Base-by-base conservation (phyloP, 805 yeast species). In the Saturnispora dispora region DNA sequence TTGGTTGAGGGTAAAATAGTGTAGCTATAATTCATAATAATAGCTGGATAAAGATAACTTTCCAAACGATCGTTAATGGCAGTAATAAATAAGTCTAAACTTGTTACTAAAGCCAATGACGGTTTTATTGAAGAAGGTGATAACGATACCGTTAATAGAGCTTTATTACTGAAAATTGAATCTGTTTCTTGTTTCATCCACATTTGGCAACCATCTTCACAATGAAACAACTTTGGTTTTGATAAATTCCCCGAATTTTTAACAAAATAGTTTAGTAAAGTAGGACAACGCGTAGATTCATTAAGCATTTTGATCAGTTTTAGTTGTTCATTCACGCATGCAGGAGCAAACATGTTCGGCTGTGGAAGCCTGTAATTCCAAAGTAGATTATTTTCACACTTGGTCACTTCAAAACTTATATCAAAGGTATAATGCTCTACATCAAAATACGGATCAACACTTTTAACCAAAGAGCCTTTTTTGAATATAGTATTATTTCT, bases 1-100 rank as follows among this genome's bases (percentile, higher is more conserved):
- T 76, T 76, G 13, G 69, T 53, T 3, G 83, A 78, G 0, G 88
- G 77, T 36, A 64, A 68, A 0, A 84, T 54, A 18, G 77, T 81
- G 77, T 84, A 84, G 0, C 75, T 61, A 58, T 73, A 81, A 1
- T 82, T 80, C 9, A 81, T 52, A n/a, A 71, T 60, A 51, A 81
- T 78, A 1, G 81, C 72, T 1, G 77, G 75, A 59, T 83, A 85
- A 1, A 85, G 57, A 5, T 55, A 53, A 4, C 67, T 61, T 23
- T 72, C 63, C 0, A 83, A 58, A 13, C 63, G 60, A 1, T 62
- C 58, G 23, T 73, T 77, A 4, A 81, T 55, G 3, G 80, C 48
- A 46, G 78, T 80, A 9, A 74, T 69, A 2, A 83, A 52, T 5
- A 84, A 60, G 55, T 85, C 89, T 11, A 77, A 56, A n/a, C 70